Evolutionary conservation across 345 rosid genomes (phyloP).

Genomic region (Ceriops tagal): DNA sequence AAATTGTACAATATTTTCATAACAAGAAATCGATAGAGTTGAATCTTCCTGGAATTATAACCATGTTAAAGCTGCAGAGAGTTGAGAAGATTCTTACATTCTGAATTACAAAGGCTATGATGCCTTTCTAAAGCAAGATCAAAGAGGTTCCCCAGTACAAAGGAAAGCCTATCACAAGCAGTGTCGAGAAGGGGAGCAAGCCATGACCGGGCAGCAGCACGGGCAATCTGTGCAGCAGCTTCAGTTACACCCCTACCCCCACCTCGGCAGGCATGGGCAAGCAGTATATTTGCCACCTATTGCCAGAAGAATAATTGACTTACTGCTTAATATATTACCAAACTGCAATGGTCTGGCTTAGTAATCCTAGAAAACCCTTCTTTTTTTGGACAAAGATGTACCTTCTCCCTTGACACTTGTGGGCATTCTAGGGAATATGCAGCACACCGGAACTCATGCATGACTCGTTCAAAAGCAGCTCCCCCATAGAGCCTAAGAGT

Average conservation of each 20-base stretch:
- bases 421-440: slow-evolving; percentile 96
- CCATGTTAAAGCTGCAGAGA: background rate
- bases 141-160: slow-evolving; percentile 80
- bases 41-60: background rate
- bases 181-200: slow-evolving; percentile 95
- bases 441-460: slow-evolving; percentile 93
- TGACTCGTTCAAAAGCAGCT: slow-evolving; percentile 95
- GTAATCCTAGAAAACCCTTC: background rate
- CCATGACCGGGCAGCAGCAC: slow-evolving; percentile 96
- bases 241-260: slow-evolving; percentile 85
- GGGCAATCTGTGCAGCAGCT: slow-evolving; percentile 95
- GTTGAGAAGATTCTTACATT: slow-evolving; percentile 48
- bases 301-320: slow-evolving; percentile 9
- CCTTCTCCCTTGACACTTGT: slow-evolving; percentile 92
- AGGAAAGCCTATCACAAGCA: slow-evolving; percentile 88
- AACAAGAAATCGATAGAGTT: background rate
- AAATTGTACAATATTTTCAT: background rate
- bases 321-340: background rate
- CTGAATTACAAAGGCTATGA: slow-evolving; percentile 46
- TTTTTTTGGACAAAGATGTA: slow-evolving; percentile 17
- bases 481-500: slow-evolving; percentile 92
- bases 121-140: slow-evolving; percentile 88
- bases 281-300: slow-evolving; percentile 91
- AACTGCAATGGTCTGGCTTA: slow-evolving; percentile 2
- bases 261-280: slow-evolving; percentile 92